phyloP scores from a whole-genome alignment of 225 moss, liverwort and hornwort species.

The Straminergon stramineum region DNA sequence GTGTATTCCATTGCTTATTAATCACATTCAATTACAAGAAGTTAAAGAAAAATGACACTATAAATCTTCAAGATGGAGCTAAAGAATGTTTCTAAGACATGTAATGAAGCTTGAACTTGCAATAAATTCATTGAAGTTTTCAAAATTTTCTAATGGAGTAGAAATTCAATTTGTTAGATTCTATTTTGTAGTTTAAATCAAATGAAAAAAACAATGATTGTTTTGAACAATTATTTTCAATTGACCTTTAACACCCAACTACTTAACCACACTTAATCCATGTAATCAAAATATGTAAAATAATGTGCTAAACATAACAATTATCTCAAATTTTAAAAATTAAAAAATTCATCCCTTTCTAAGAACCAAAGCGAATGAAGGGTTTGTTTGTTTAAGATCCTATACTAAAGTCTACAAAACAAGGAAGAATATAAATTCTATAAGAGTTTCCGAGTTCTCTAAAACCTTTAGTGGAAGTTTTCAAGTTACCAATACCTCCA shows the following conservation, averaged over 20 bases:
- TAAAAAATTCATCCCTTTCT: not conserved
- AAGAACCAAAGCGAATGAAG: not conserved
- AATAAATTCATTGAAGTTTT: not conserved
- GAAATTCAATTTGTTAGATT: no score
- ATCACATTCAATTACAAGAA: not conserved
- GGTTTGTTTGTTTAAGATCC: not conserved
- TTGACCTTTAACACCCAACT: not conserved
- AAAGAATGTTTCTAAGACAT: not conserved
- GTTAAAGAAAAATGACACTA: not conserved
- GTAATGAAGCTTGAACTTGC: not conserved
- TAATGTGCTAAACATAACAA: not conserved
- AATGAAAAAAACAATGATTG: not conserved
- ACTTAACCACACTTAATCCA: not conserved
- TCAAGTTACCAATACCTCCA: not conserved
- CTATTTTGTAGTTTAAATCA: no score
- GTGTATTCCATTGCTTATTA: not conserved
- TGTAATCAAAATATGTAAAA: not conserved
- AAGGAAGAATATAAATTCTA: not conserved
- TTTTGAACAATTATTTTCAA: not conserved
- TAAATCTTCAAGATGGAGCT: not conserved
- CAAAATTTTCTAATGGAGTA: not conserved
- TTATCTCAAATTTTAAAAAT: not conserved
- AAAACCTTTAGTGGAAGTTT: not conserved
- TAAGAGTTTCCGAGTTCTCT: rapidly evolving
- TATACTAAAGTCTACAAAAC: not conserved